phyloP scores from a whole-genome alignment of 164 flowering plant species.

The Dillenia turbinata region DNA sequence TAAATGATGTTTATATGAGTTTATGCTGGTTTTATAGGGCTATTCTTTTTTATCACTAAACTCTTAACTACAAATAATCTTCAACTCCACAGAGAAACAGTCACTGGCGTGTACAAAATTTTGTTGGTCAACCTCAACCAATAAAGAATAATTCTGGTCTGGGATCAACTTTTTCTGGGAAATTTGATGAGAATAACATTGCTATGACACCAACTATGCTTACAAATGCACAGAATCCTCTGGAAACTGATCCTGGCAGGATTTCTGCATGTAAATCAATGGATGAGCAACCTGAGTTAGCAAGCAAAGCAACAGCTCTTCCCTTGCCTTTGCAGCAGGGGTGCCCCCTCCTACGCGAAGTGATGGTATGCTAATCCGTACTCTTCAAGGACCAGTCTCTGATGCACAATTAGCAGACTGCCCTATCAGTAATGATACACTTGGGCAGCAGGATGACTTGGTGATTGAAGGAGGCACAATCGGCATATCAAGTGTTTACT shows the following conservation, averaged over 20 bases:
- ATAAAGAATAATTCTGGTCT: slow-evolving; percentile 51
- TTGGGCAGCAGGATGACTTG: slow-evolving; percentile 52
- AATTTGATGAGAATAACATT: slow-evolving; percentile 53
- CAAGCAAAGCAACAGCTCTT: slow-evolving; percentile 34
- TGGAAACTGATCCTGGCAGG: slow-evolving; percentile 40
- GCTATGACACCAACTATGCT: slow-evolving; percentile 39
- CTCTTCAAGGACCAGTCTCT: slow-evolving; percentile 30
- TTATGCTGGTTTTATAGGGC: too few relatives aligned
- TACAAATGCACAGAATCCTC: slow-evolving; percentile 36
- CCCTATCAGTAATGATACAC: slow-evolving; percentile 27
- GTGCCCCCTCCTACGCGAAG: slow-evolving; percentile 24
- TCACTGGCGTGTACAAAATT: slow-evolving; percentile 65
- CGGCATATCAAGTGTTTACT: slow-evolving; percentile 71
- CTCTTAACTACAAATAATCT: too few relatives aligned
- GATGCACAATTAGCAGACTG: slow-evolving; percentile 35
- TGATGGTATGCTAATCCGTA: slow-evolving; percentile 36
- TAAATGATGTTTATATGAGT: too few relatives aligned
- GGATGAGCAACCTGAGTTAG: slow-evolving; percentile 44
- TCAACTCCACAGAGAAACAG: slow-evolving; percentile 55
- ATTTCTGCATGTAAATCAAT: slow-evolving; percentile 35
- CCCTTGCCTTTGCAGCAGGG: slow-evolving; percentile 31
- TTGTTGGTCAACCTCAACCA: slow-evolving; percentile 45
- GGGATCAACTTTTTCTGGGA: slow-evolving; percentile 45
- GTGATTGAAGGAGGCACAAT: slow-evolving; percentile 87
- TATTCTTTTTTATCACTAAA: too few relatives aligned